Evolutionary conservation across 495 filamentous ascomycete species (phyloP), one percentile per base, ranked within the genome.

Genomic region (Xylaria curta): DNA sequence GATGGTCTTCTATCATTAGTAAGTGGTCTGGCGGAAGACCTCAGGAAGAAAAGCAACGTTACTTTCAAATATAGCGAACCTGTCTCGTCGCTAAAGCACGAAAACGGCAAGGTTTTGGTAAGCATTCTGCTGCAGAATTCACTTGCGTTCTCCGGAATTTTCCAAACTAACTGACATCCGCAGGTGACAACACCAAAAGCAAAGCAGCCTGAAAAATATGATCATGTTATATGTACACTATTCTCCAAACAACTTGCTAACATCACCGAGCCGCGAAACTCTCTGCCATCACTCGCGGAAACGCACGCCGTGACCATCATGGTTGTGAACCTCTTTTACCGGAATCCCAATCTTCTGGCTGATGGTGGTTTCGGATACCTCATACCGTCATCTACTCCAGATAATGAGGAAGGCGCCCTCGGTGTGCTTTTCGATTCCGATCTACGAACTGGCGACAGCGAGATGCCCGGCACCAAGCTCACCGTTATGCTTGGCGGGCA

Each of bases 401-500:
- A 92, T 72, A 99, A 98, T 78, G 92, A 94, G 2, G 94, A 98
- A 78, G 83, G 87, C 56, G 91, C 91, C 2, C 89, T 99, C 36
- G 96, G 96, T 56, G 94, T 98, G 47, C 90, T 98, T 69, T 98
- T 98, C 79, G 95, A 97, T 76, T 92, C 91, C 1, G 88, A 94
- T 60, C 86, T 91, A 59, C 75, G 79, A 26, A 65, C 67, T 24
- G 49, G 71, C 63, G 80, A 12, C 53, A 51, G 15, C 53, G 69
- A 76, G 70, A 73, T 19, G 46, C 78, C 80, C 0, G 94, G 93
- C 40, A 97, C 94, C 19, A 97, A 97, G 78, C 79, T 99, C 40
- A 98, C 95, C 17, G 92, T 98, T 64, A 97, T 99, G 92, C 81
- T 98, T 28, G 96, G 96, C 63, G 96, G 96, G 7, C 95, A 98